Conservation (phyloP, 371 early-diverging fungal species). For the Mucor irregularis region DNA sequence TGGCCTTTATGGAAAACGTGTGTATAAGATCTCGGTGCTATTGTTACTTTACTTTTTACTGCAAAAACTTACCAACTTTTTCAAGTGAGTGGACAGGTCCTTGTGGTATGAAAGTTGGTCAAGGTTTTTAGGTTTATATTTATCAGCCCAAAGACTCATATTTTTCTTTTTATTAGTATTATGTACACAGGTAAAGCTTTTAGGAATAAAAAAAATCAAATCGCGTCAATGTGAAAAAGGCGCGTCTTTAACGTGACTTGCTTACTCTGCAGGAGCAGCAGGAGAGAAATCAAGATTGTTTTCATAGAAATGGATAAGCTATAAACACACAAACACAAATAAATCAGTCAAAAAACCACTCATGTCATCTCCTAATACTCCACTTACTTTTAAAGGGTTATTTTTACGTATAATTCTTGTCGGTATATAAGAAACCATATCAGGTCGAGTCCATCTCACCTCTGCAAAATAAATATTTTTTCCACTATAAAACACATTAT, state of each 20-base stretch:
- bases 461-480: conserved; percentile 16
- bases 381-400: conserved; percentile 14
- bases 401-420: conserved; percentile 12
- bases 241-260: too few relatives aligned
- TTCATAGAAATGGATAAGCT: conserved; percentile 17
- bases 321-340: too few relatives aligned
- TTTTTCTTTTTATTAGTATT: neutral
- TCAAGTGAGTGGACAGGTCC: conserved; percentile 74
- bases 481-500: conserved; percentile 12
- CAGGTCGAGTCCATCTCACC: conserved; percentile 10
- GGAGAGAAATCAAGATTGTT: neutral
- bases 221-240: neutral
- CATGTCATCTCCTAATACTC: too few relatives aligned
- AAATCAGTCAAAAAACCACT: neutral
- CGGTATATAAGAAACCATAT: conserved; percentile 13
- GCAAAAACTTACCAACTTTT: conserved; percentile 71
- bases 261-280: neutral
- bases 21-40: neutral
- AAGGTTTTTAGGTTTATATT: conserved; percentile 89
- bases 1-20: conserved; percentile 52
- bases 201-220: neutral
- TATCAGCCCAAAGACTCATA: conserved; percentile 97
- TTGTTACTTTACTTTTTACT: neutral
- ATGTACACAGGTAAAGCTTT: neutral
- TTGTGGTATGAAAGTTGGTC: conserved; percentile 86